These are phyloP conservation scores for Cenococcum geophilum DNA, from an alignment of 495 filamentous ascomycete genomes.

Conservation along the genomic window DNA sequence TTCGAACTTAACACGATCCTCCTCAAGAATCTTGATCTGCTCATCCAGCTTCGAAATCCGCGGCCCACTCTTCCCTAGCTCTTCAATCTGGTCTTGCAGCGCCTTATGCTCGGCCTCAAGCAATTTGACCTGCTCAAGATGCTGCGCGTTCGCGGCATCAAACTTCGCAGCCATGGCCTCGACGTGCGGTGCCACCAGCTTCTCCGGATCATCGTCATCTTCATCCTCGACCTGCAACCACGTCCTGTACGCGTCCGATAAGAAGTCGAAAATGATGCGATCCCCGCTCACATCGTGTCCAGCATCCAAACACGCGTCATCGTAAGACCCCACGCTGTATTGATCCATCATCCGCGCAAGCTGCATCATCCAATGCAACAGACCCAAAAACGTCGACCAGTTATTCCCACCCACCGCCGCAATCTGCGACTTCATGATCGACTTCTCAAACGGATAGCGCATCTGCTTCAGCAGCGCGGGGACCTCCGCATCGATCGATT, in stretches of 20 bases:
- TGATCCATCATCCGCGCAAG: conserved; percentile 83
- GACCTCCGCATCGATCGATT: conserved; percentile 89
- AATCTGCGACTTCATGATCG: conserved; percentile 91
- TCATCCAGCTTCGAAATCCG: conserved; percentile 78
- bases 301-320: conserved; percentile 78
- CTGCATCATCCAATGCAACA: conserved; percentile 99
- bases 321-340: conserved; percentile 67
- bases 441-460: conserved; percentile 88
- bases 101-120: conserved; percentile 77
- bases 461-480: conserved; percentile 85
- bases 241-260: conserved; percentile 81
- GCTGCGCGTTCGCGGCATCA: conserved; percentile 70
- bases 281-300: conserved; percentile 84
- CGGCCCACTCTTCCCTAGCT: conserved; percentile 74
- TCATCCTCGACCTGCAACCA: conserved; percentile 76
- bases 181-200: conserved; percentile 72
- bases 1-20: conserved; percentile 86
- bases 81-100: conserved; percentile 75
- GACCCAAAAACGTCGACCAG: conserved; percentile 86
- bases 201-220: conserved; percentile 77
- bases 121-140: conserved; percentile 70
- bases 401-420: conserved; percentile 91
- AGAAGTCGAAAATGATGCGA: conserved; percentile 86
- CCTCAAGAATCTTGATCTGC: conserved; percentile 78
- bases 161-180: conserved; percentile 87